Evolutionary conservation across 805 yeast species (phyloP), one percentile per base, ranked within the genome.

Genomic region (Vanderwaltozyma verrucispora): DNA sequence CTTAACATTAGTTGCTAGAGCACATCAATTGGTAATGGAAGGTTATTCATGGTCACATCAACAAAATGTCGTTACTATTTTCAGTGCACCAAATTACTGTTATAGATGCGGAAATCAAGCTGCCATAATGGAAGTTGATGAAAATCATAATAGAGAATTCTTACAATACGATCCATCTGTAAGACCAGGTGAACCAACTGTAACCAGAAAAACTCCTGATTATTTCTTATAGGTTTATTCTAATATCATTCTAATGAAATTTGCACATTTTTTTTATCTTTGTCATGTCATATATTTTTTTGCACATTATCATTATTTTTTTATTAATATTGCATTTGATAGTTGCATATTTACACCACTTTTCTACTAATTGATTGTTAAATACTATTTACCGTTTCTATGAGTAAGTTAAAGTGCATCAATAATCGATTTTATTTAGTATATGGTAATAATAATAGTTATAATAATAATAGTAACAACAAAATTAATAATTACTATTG

Each of bases 41-140:
- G 96, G 96, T 39, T 86, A 77, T 58, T 75, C 83, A 34, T 87
- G 95, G 95, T 74, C 87, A 28, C 95, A 87, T 64, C 88, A 82
- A 60, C 92, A 86, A 65, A 72, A 76, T 43, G 95, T 87, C 35
- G 96, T 87, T 30, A 87, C 96, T 28, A 85, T 87, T 42, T 87
- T 86, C 61, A 74, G 85, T 40, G 96, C 96, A 24, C 96, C 96
- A 41, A 87, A 87, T 62, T 87, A 87, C 62, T 87, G 96, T 64
- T 87, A 87, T 63, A 73, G 96, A 65, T 87, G 96, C 67, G 96
- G 96, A 50, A 87, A 87, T 65, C 94, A 85, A 67, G 95, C 95
- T 31, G 95, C 95, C 30, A 83, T 87, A 51, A 87, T 87, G 96
- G 95, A 87, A 64, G 94, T 87, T 46, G 95, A 87, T 60, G 95